Evolutionary conservation across 2,329 filamentous ascomycete species (phyloP).

Genomic region (Alternaria sp.): DNA sequence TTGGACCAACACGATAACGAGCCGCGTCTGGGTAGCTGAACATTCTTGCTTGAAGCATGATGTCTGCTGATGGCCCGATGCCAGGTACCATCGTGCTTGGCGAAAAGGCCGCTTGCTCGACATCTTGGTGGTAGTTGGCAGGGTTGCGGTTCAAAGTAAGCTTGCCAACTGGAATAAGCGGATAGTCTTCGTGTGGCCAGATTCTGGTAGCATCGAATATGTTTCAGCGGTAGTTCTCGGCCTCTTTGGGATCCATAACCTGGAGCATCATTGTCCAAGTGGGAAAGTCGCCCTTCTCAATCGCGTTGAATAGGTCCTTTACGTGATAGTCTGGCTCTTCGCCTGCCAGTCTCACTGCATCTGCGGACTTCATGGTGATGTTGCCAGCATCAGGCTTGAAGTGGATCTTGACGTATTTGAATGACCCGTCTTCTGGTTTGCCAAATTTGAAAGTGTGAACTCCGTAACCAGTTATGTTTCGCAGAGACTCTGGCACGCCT

Average conservation of each 20-base stretch:
- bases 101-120: conserved; percentile 73
- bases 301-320: conserved; percentile 56
- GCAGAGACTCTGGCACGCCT: conserved; percentile 59
- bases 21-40: conserved; percentile 69
- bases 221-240: conserved; percentile 57
- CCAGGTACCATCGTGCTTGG: conserved; percentile 71
- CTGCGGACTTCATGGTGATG: conserved; percentile 54
- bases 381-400: conserved; percentile 60
- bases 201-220: conserved; percentile 67
- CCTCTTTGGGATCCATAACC: conserved; percentile 62
- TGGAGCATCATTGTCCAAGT: conserved; percentile 64
- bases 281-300: conserved; percentile 57
- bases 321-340: conserved; percentile 51
- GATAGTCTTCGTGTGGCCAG: conserved; percentile 62
- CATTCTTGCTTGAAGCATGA: conserved; percentile 67
- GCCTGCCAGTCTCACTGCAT: conserved; percentile 49
- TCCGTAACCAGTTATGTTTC: conserved; percentile 58
- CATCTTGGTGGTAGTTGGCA: conserved; percentile 73
- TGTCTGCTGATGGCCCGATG: conserved; percentile 68
- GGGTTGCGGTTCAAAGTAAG: conserved; percentile 63
- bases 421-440: conserved; percentile 55
- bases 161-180: conserved; percentile 59
- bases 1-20: conserved; percentile 58
- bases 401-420: conserved; percentile 61
- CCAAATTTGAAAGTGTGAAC: conserved; percentile 57